Conservation (phyloP, 2,329 filamentous ascomycete species). For the Bertia moriformis region DNA sequence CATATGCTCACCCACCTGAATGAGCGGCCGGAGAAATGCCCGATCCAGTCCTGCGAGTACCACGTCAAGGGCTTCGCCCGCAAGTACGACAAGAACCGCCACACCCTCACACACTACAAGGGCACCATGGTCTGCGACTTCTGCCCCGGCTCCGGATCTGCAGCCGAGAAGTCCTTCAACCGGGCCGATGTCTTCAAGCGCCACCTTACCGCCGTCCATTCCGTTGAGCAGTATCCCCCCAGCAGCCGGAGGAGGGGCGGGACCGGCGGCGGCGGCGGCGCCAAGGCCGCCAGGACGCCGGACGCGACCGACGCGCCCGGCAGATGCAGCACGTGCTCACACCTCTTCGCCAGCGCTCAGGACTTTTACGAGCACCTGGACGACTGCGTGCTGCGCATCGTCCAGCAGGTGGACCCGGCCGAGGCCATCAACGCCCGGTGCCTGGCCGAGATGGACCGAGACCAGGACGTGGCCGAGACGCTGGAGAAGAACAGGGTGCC, state of each 20-base stretch:
- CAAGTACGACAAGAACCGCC: slow-evolving; percentile 93
- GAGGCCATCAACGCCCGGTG: slow-evolving; percentile 56
- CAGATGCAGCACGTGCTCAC: slow-evolving; percentile 88
- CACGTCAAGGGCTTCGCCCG: slow-evolving; percentile 82
- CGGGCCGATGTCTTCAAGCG: slow-evolving; percentile 91
- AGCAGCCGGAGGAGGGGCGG: slow-evolving; percentile 64
- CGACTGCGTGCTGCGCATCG: slow-evolving; percentile 57
- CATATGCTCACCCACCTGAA: slow-evolving; percentile 90
- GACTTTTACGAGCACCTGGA: slow-evolving; percentile 98
- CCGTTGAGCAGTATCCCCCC: slow-evolving; percentile 81
- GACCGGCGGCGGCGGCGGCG: slow-evolving; percentile 20
- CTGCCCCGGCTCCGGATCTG: slow-evolving; percentile 75
- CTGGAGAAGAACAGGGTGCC: slow-evolving; percentile 49
- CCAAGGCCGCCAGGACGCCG: slow-evolving; percentile 45
- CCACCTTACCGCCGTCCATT: slow-evolving; percentile 78
- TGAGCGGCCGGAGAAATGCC: slow-evolving; percentile 86
- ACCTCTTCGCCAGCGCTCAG: slow-evolving; percentile 81
- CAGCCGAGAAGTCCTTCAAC: slow-evolving; percentile 90
- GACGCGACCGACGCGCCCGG: slow-evolving; percentile 74
- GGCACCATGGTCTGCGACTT: slow-evolving; percentile 95
- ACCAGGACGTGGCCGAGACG: slow-evolving; percentile 45
- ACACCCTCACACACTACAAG: slow-evolving; percentile 91
- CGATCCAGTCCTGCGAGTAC: slow-evolving; percentile 82
- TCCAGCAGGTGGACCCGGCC: slow-evolving; percentile 56
- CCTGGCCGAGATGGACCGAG: slow-evolving; percentile 50